Conservation (phyloP, 139 green algal species). For the Chlamydomonas sphaeroides region DNA sequence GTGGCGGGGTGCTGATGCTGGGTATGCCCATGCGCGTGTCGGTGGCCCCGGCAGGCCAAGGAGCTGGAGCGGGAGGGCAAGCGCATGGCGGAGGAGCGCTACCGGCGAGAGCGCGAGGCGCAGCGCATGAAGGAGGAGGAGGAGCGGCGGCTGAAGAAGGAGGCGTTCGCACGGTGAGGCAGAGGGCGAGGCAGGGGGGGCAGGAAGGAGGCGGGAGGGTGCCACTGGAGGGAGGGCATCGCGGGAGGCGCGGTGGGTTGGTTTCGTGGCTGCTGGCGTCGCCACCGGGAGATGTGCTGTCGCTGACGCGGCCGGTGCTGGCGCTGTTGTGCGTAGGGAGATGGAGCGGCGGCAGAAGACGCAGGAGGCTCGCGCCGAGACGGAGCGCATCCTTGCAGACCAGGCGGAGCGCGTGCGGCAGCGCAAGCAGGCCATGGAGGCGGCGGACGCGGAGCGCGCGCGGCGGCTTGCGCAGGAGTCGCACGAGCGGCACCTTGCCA, state of each 20-base stretch:
- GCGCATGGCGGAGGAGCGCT: conserved; percentile 52
- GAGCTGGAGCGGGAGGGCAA: conserved; percentile 44
- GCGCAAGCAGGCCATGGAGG: conserved; percentile 63
- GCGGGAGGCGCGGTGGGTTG: background rate
- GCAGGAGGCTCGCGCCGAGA: conserved; percentile 71
- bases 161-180: conserved; percentile 61
- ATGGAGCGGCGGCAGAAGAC: conserved; percentile 78
- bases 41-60: too few relatives aligned
- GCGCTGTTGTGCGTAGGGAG: conserved; percentile 58
- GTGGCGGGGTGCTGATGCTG: too few relatives aligned
- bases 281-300: background rate
- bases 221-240: background rate
- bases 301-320: background rate
- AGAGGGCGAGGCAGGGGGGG: too few relatives aligned
- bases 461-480: conserved; percentile 60
- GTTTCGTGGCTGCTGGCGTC: background rate
- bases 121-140: conserved; percentile 59
- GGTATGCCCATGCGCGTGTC: too few relatives aligned
- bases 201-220: too few relatives aligned
- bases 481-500: conserved; percentile 51
- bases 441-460: conserved; percentile 62
- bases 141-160: conserved; percentile 59
- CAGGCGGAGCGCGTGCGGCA: conserved; percentile 42
- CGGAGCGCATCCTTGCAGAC: conserved; percentile 73
- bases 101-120: conserved; percentile 54